Conservation (phyloP, 2,329 filamentous ascomycete species). For the Trichocomaceae sp. region DNA sequence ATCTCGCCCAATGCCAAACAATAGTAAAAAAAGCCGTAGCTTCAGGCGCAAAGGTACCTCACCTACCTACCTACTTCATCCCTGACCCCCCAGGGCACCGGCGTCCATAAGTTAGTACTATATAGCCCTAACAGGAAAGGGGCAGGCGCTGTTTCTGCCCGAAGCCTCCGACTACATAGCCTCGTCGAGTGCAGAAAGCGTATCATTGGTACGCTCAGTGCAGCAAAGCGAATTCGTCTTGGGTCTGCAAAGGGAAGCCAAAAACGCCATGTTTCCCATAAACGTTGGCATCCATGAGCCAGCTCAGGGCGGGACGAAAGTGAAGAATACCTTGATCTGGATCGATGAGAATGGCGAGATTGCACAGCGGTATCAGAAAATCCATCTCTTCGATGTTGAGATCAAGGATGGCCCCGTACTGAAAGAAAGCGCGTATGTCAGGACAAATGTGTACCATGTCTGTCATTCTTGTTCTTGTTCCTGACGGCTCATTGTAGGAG, state of each 20-base stretch:
- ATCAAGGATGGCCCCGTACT: slow-evolving; percentile 52
- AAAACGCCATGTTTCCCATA: slow-evolving; percentile 58
- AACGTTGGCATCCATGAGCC: slow-evolving; percentile 86
- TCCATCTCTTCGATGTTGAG: slow-evolving; percentile 78
- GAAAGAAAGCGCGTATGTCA: slow-evolving; percentile 51
- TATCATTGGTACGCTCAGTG: slow-evolving; percentile 63
- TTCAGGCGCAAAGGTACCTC: slow-evolving; percentile 66
- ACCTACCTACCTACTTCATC: too few relatives aligned
- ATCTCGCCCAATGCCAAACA: slow-evolving; percentile 68
- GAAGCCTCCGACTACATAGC: slow-evolving; percentile 90
- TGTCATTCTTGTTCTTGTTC: background rate
- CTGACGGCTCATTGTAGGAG: slow-evolving; percentile 32
- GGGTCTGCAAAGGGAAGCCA: slow-evolving; percentile 65
- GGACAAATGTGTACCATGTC: background rate
- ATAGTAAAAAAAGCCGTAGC: slow-evolving; percentile 66
- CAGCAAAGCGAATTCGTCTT: slow-evolving; percentile 64
- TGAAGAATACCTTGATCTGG: slow-evolving; percentile 62
- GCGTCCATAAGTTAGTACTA: background rate
- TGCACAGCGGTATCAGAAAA: slow-evolving; percentile 68
- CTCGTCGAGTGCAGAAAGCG: slow-evolving; percentile 58
- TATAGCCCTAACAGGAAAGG: slow-evolving; percentile 1
- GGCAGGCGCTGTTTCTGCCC: slow-evolving; percentile 74
- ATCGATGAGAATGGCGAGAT: slow-evolving; percentile 57
- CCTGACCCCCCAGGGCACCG: background rate
- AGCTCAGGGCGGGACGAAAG: slow-evolving; percentile 43